Evolutionary conservation across 257 asterid genomes (phyloP).

Genomic region (Oldenlandia corymbosa): DNA sequence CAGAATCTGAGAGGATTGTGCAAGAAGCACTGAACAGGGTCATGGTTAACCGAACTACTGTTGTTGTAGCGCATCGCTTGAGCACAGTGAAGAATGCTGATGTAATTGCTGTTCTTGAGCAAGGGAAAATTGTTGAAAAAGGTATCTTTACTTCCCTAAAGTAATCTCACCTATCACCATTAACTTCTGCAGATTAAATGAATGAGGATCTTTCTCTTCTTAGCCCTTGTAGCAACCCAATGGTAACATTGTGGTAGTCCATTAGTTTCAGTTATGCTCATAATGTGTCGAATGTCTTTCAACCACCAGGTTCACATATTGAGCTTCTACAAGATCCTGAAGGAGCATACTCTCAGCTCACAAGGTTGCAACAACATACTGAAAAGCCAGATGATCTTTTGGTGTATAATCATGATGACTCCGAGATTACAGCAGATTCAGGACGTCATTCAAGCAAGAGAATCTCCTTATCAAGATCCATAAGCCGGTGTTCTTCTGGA

Average conservation of each 20-base stretch:
- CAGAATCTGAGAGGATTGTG: constrained; percentile 42
- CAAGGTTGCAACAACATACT: constrained; percentile 36
- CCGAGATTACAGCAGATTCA: constrained; percentile 20
- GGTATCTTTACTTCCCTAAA: constrained; percentile 22
- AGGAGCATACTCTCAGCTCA: constrained; percentile 44
- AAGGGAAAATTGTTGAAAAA: constrained; percentile 56
- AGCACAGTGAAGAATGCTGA: constrained; percentile 55
- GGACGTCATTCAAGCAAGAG: constrained; percentile 18
- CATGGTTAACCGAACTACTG: constrained; percentile 48
- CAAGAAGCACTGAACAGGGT: constrained; percentile 54
- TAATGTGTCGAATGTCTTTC: not conserved
- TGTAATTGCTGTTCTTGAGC: constrained; percentile 44
- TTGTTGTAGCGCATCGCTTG: constrained; percentile 65
- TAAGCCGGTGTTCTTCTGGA: constrained; percentile 24
- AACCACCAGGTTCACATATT: constrained; percentile 37
- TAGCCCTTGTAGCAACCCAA: not conserved
- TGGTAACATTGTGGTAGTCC: no score
- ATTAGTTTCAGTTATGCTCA: no score
- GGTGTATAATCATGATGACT: constrained; percentile 6
- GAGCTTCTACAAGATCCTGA: constrained; percentile 38
- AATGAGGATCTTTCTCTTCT: not conserved
- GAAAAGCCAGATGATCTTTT: constrained; percentile 2
- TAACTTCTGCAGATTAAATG: not conserved
- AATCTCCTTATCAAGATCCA: constrained; percentile 18
- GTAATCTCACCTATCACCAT: not conserved